Base-by-base conservation (phyloP, 768 basidiomycete genomes). In the Kwoniella heveanensis region DNA sequence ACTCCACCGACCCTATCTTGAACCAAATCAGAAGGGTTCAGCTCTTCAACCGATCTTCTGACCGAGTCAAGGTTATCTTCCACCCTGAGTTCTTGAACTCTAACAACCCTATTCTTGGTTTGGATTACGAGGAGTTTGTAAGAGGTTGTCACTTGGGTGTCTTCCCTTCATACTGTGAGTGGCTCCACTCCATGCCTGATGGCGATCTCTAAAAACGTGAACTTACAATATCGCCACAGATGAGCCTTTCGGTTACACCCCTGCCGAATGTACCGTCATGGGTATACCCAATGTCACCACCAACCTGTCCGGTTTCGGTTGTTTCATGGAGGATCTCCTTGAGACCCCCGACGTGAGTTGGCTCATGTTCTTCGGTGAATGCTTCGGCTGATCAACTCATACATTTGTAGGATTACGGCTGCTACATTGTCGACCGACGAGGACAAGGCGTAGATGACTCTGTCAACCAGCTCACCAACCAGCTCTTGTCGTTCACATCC, bases 221-320 rank as follows among this genome's bases (percentile, higher is more conserved):
- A n/a, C n/a, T n/a, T n/a, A n/a, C n/a, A n/a, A n/a, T 44, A 7
- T 44, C 3, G 15, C 22, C n/a, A 9, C 60, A 79, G 76, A 80
- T 62, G 78, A 80, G 62, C 71, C 73, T 32, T 76, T 68, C 71
- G 70, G 72, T 25, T 96, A 96, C 77, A 96, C 92, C 0, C 95
- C 95, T 0, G 95, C 95, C 1, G 95, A 98, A 79, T 98, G 96
- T 79, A 98, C 96, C n/a, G 96, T 99, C 37, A 99, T 99, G 96
- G 96, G 96, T 65, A 92, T 99, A 54, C 96, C 96, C 0, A 91
- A 89, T 32, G 88, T 98, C 55, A 98, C 96, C 15, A 99, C 96
- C 55, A 99, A 99, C 82, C 83, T 99, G 29, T 96, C 93, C 19
- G 96, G 96, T 39, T 98, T 98, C 69, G 96, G 96, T 52, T 82